Evolutionary conservation across 345 rosid genomes (phyloP), one percentile per base, ranked within the genome.

Genomic region (Eutrema japonicum): DNA sequence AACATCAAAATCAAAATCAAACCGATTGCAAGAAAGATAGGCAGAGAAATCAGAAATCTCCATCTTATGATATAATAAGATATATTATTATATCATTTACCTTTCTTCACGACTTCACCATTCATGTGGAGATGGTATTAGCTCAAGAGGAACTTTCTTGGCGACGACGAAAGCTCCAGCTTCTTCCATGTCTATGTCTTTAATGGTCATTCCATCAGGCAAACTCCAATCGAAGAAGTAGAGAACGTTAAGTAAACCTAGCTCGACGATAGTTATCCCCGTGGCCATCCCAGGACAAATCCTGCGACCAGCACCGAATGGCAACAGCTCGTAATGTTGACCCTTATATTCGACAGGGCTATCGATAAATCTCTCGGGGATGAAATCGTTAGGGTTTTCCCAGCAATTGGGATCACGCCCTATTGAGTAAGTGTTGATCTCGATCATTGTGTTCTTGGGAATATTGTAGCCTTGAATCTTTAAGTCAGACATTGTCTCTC

Each of bases 241-340:
- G 35, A 82, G 74, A 40, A 83, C 70, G 63, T 85, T 83, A 3
- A 82, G 82, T 11, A 81, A 66, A 27, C 75, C 77, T 16, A 77
- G 22, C 29, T 81, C 86, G 18, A 82, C 67, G 3, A 57, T 71
- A 1, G 68, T 32, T 5, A 55, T 57, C 8, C 81, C 89, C 74
- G 86, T 65, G 10, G 81, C 32, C 5, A 83, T 51, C 6, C 67
- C 92, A 0, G 86, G 89, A 65, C 92, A 87, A 12, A 59, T 62
- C 81, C 92, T 81, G 26, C 88, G 71, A 3, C 89, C 92, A 10
- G 77, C 72, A 10, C 92, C 92, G 35, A 85, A 85, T 14, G 91
- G 84, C 55, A 85, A 65, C n/a, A 53, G 70, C 84, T 83, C 89
- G 5, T 66, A 87, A 64, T 74, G 48, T 18, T 81, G 84, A 46